These are phyloP conservation scores for Penicillium goetzii DNA, from an alignment of 495 filamentous ascomycete genomes.

Conservation along the genomic window DNA sequence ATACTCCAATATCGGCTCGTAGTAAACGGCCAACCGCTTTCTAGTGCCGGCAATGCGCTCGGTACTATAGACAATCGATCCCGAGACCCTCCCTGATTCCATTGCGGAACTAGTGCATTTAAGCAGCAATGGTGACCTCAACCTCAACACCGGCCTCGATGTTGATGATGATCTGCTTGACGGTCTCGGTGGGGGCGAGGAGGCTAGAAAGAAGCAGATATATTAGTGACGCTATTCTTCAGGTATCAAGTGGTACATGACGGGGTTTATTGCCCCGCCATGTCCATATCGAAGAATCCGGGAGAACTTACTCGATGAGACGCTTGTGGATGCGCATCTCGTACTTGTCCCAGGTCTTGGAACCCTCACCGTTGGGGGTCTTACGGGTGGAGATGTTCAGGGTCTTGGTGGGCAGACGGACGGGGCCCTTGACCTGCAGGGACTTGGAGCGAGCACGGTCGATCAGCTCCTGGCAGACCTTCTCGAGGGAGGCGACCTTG, in stretches of 20 bases:
- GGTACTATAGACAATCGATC: constrained; percentile 13
- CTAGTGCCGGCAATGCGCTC: constrained; percentile 13
- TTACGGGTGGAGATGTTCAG: constrained; percentile 94
- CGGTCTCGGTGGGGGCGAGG: constrained; percentile 96
- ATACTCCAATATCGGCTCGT: constrained; percentile 22
- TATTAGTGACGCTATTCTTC: constrained; percentile 7
- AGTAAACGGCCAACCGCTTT: constrained; percentile 26
- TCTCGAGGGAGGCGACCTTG: constrained; percentile 94
- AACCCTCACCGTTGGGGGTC: constrained; percentile 99
- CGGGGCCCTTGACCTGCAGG: constrained; percentile 97
- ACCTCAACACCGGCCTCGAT: constrained; percentile 99
- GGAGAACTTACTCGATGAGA: constrained; percentile 77
- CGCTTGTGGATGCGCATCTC: constrained; percentile 99
- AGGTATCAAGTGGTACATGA: neutral
- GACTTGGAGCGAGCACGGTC: constrained; percentile 99
- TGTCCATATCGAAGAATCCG: neutral
- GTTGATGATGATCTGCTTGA: constrained; percentile 99
- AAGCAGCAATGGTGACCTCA: constrained; percentile 99
- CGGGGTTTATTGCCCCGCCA: constrained; percentile 3
- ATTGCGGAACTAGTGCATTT: constrained; percentile 45
- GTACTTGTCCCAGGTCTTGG: constrained; percentile 98
- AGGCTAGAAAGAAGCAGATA: constrained; percentile 57
- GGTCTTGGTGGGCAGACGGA: constrained; percentile 97
- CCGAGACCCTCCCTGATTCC: constrained; percentile 31
- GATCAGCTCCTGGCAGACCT: constrained; percentile 96